phyloP scores from a whole-genome alignment of 2,329 filamentous ascomycete genomes.

The Exophiala spinifera region DNA sequence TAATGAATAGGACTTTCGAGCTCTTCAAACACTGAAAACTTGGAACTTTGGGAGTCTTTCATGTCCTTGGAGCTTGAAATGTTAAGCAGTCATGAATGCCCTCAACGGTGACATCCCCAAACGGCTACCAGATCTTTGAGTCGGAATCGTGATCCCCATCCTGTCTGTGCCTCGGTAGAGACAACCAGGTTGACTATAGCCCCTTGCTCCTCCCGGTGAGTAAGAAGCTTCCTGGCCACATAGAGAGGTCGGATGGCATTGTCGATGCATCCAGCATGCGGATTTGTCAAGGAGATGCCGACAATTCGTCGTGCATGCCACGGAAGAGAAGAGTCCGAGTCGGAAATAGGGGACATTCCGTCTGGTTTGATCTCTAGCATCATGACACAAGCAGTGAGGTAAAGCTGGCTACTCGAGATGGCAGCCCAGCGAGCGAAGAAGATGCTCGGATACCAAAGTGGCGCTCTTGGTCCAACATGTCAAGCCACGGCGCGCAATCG shows the following conservation, averaged over 20 bases:
- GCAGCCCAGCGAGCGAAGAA: constrained; percentile 52
- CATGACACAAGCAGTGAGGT: constrained; percentile 55
- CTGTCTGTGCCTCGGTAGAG: constrained; percentile 59
- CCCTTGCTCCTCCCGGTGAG: constrained; percentile 46
- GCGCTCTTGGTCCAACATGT: constrained; percentile 55
- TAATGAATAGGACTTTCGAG: no score
- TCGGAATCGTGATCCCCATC: constrained; percentile 62
- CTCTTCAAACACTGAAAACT: no score
- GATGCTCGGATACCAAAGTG: constrained; percentile 42
- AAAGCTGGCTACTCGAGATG: constrained; percentile 57
- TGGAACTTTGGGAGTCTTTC: no score
- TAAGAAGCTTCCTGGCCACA: constrained; percentile 55
- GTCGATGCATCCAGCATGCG: constrained; percentile 55
- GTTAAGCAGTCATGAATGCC: no score
- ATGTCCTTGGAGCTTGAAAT: no score
- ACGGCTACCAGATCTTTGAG: constrained; percentile 54
- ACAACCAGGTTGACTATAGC: constrained; percentile 51
- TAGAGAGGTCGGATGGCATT: constrained; percentile 59
- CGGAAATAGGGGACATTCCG: no score
- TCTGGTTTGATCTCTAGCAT: constrained; percentile 38
- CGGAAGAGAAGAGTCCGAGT: no score
- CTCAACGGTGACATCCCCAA: no score
- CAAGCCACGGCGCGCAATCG: constrained; percentile 41
- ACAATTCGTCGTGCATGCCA: constrained; percentile 58
- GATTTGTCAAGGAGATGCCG: constrained; percentile 56